Evolutionary conservation across 2,329 filamentous ascomycete species (phyloP).

Genomic region (Raffaelea ambrosiae): DNA sequence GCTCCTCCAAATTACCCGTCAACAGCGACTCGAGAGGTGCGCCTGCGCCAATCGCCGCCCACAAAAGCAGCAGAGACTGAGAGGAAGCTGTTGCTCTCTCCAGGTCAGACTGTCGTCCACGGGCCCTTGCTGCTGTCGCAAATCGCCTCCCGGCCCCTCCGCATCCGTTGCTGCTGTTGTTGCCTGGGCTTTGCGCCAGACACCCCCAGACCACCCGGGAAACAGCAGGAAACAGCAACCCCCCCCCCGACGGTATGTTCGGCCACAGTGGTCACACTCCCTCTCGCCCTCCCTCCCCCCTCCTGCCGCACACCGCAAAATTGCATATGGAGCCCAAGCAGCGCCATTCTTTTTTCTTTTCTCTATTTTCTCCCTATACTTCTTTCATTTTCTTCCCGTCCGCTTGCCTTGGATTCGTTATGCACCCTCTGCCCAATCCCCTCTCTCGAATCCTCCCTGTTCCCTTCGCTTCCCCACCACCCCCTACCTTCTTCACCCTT

Average conservation of each 20-base stretch:
- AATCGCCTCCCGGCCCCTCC: too few relatives aligned
- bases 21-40: background rate
- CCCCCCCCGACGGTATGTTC: too few relatives aligned
- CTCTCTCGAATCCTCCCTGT: background rate
- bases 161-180: too few relatives aligned
- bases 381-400: background rate
- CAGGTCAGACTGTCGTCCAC: background rate
- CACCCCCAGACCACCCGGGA: too few relatives aligned
- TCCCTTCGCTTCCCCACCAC: background rate
- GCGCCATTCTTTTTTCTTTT: background rate
- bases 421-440: too few relatives aligned
- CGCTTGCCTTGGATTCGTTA: background rate
- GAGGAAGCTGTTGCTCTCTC: background rate
- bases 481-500: background rate
- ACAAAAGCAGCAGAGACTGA: background rate
- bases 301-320: too few relatives aligned
- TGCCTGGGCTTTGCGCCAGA: too few relatives aligned
- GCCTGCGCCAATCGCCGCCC: background rate
- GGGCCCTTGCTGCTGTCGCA: background rate
- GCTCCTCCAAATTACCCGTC: constrained; percentile 4
- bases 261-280: too few relatives aligned
- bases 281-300: too few relatives aligned
- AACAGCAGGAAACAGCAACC: too few relatives aligned
- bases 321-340: background rate
- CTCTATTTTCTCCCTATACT: background rate